These are phyloP conservation scores for Amoebophrya sp. DNA, from an alignment of 169 alveolate genomes.

Conservation along the genomic window DNA sequence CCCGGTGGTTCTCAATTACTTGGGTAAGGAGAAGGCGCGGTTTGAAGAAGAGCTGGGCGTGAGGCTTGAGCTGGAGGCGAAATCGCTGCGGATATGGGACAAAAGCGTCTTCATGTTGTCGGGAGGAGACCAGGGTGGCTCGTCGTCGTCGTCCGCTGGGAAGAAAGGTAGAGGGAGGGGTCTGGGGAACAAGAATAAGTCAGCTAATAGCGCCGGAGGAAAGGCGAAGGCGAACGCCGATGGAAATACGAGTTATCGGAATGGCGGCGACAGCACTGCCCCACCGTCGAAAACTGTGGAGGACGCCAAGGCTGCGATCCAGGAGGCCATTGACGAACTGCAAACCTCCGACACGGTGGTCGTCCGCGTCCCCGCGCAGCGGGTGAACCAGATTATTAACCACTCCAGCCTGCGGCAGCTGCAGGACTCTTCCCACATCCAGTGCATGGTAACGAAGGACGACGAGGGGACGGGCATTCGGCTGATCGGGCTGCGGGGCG, in stretches of 20 bases:
- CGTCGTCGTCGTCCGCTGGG: neutral
- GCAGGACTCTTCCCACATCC: neutral
- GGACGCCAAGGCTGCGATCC: neutral
- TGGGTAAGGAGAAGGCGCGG: neutral
- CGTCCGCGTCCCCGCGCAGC: neutral
- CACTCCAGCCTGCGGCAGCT: neutral
- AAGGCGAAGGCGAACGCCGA: too few relatives aligned
- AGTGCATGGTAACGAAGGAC: neutral
- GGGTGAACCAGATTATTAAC: neutral
- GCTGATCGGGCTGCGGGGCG: neutral
- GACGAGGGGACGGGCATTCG: neutral
- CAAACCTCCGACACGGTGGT: neutral
- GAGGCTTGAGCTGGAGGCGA: neutral
- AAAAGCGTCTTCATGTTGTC: neutral
- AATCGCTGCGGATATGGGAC: neutral
- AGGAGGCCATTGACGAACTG: neutral
- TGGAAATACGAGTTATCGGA: too few relatives aligned
- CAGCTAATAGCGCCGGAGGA: too few relatives aligned
- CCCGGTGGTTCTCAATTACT: neutral
- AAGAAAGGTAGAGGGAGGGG: too few relatives aligned
- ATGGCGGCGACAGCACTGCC: too few relatives aligned
- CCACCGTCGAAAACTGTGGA: too few relatives aligned
- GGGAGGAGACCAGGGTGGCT: neutral
- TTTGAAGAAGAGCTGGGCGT: neutral
- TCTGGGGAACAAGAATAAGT: too few relatives aligned